Base-by-base conservation (phyloP, 202 grass and related monocot genomes). In the Hordeum pubiflorum region DNA sequence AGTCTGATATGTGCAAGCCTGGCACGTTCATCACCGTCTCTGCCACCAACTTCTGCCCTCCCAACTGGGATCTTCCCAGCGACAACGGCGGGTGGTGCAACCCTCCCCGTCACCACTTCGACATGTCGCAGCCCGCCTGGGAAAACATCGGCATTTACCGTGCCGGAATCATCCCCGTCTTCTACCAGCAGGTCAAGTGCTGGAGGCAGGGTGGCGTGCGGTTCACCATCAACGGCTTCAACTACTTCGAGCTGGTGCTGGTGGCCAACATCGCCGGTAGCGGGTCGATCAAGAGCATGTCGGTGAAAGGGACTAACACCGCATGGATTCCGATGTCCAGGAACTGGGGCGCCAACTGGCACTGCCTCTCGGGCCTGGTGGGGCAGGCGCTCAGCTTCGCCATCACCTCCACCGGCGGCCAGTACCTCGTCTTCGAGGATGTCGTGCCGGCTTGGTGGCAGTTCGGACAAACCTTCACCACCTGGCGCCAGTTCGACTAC, bases 331-430 rank as follows among this genome's bases (percentile, higher is more conserved):
- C 5, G 13, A 87, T 97, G 82, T 40, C 81, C 9, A 85, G 89
- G 33, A 97, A 94, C 82, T 93, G 93, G 93, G 93, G 93, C 1
- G 81, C 72, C 1, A 97, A 93, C 32, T 93, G 91, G 91, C 86
- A 91, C 44, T 86, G 86, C 38, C 79, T 81, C 24, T 44, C 79
- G 0, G 68, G 58, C 8, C 39, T 90, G 0, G 72, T 63, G 4
- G 67, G 76, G 0, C 89, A 88, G 63, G 72, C 22, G 17, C 75
- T 94, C 34, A 86, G 70, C 37, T 94, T 94, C 80, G 41, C 13
- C 13, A 31, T 94, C 32, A 88, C 85, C 26, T 77, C 76, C 27
- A 78, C 75, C 6, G 89, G 87, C 21, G 83, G 82, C 27, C 75
- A 87, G 75, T 76, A 41, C 1, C 26, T 91, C n/a, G 50, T 76